Conservation (phyloP, 495 filamentous ascomycete genomes). For the Penicilliopsis zonata region DNA sequence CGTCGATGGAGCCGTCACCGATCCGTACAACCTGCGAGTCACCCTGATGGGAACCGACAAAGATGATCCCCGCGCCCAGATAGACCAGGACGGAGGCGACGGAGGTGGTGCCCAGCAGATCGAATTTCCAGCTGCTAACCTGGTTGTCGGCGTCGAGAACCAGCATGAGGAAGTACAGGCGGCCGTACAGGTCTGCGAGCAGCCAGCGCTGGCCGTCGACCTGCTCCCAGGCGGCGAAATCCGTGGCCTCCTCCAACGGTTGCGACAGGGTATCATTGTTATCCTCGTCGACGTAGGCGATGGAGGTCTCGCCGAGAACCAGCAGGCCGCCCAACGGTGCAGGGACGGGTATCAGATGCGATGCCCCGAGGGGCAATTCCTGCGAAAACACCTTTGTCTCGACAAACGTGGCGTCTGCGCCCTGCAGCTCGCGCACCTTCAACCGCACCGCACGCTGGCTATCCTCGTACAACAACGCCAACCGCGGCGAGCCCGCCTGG, state of each 20-base stretch:
- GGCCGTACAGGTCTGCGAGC: conserved; percentile 82
- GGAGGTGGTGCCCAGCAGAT: conserved; percentile 57
- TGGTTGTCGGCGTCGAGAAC: conserved; percentile 47
- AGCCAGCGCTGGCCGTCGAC: conserved; percentile 72
- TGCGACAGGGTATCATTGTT: conserved; percentile 49
- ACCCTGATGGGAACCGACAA: conserved; percentile 84
- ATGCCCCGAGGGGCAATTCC: conserved; percentile 60
- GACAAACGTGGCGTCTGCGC: conserved; percentile 38
- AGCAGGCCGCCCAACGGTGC: conserved; percentile 58
- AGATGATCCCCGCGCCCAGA: conserved; percentile 61
- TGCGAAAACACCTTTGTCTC: conserved; percentile 37
- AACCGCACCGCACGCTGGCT: conserved; percentile 49
- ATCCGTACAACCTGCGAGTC: conserved; percentile 78
- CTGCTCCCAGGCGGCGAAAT: conserved; percentile 81
- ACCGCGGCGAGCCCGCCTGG: conserved; percentile 53
- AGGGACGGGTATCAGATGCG: conserved; percentile 74
- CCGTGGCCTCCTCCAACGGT: conserved; percentile 54
- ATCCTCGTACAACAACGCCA: conserved; percentile 79
- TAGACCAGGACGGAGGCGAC: conserved; percentile 69
- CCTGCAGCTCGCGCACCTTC: conserved; percentile 42
- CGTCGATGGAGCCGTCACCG: conserved; percentile 38
- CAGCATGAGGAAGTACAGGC: conserved; percentile 67
- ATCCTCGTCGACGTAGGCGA: conserved; percentile 69
- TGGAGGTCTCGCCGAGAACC: conserved; percentile 71
- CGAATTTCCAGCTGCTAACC: conserved; percentile 54